phyloP scores from a whole-genome alignment of 768 basidiomycete genomes.

The Mycena galopus region DNA sequence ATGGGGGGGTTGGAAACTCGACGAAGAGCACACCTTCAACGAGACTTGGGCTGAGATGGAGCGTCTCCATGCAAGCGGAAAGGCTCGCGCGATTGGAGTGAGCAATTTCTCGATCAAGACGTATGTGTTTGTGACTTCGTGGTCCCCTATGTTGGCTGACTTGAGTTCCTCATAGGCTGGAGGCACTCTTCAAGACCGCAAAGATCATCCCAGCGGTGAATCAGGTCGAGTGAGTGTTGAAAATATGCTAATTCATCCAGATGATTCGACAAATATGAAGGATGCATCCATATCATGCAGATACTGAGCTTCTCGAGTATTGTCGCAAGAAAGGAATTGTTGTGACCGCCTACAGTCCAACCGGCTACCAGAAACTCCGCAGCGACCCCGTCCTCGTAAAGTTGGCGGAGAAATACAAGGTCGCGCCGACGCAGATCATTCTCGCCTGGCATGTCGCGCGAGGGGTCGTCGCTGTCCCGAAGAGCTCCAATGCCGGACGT shows the following conservation, averaged over 20 bases:
- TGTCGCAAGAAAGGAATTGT: constrained; percentile 63
- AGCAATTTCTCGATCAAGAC: constrained; percentile 73
- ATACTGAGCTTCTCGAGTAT: constrained; percentile 61
- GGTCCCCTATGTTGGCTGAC: constrained; percentile 2
- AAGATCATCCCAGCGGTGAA: constrained; percentile 62
- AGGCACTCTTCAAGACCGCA: constrained; percentile 54
- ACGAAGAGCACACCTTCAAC: constrained; percentile 51
- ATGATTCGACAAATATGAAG: constrained; percentile 37
- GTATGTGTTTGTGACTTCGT: constrained; percentile 47
- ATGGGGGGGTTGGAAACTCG: constrained; percentile 35
- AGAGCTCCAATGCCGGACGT: constrained; percentile 59
- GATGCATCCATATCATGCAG: constrained; percentile 63
- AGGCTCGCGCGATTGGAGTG: constrained; percentile 66
- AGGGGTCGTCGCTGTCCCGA: constrained; percentile 61
- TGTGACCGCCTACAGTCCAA: constrained; percentile 64
- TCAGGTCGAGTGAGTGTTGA: constrained; percentile 57
- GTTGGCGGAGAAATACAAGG: constrained; percentile 63
- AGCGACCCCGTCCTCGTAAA: constrained; percentile 58
- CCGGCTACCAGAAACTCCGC: constrained; percentile 58
- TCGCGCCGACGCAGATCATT: constrained; percentile 60
- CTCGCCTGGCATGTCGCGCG: constrained; percentile 66
- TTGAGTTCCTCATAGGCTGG: constrained; percentile 46
- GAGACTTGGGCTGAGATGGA: constrained; percentile 67
- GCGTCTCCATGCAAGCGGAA: constrained; percentile 60
- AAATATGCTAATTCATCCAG: neutral